Evolutionary conservation across 805 yeast genomes (phyloP).

Genomic region (Priceomyces castillae): DNA sequence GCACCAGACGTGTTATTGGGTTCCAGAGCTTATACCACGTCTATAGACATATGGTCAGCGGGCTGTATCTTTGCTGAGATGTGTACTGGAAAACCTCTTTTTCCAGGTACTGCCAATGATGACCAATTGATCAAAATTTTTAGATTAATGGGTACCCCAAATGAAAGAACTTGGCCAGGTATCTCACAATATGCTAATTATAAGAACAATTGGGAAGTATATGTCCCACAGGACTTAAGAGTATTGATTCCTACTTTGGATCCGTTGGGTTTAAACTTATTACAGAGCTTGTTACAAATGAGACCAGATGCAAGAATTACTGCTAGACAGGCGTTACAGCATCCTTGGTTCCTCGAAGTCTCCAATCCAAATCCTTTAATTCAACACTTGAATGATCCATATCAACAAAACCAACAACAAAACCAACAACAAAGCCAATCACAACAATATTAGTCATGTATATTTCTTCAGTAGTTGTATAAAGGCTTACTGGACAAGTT

Average conservation of each 20-base stretch:
- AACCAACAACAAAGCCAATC: conserved; percentile 13
- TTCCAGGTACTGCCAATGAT: conserved; percentile 95
- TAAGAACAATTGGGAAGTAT: conserved; percentile 77
- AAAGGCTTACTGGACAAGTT: no score
- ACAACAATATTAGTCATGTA: conserved; percentile 8
- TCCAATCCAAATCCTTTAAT: conserved; percentile 36
- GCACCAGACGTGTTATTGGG: conserved; percentile 97
- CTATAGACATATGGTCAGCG: conserved; percentile 98
- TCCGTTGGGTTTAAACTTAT: conserved; percentile 62
- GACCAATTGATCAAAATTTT: conserved; percentile 92
- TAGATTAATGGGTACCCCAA: conserved; percentile 94
- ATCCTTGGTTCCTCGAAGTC: conserved; percentile 82
- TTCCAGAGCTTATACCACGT: conserved; percentile 91
- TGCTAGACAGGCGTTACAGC: conserved; percentile 60
- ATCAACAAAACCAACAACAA: conserved; percentile 25
- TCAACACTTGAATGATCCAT: conserved; percentile 33
- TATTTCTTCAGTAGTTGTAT: neutral
- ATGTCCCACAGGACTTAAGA: conserved; percentile 83
- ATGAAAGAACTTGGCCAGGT: conserved; percentile 97
- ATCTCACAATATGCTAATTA: conserved; percentile 85
- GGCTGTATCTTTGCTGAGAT: conserved; percentile 98
- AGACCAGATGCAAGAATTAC: conserved; percentile 60
- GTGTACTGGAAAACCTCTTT: conserved; percentile 96
- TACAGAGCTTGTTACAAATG: conserved; percentile 58
- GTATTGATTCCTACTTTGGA: conserved; percentile 67